Percentiles rank a stretch among this genome's conserved stretches.
phyloP scores from a whole-genome alignment of 805 yeast genomes.

The Saturnispora halmiae region DNA sequence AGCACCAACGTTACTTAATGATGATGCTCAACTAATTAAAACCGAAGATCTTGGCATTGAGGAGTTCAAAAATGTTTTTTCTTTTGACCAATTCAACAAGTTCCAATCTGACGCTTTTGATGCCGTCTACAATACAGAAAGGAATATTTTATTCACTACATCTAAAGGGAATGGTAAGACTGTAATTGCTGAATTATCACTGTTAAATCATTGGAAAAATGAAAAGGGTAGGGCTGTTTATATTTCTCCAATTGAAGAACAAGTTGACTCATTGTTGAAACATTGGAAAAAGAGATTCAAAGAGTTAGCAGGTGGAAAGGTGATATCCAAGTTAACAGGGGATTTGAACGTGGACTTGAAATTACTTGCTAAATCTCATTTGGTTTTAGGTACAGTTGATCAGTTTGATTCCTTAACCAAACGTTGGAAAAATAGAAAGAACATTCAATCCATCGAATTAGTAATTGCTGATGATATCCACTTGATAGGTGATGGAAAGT shows the following conservation, averaged over 20 bases:
- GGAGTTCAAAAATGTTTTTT: constrained; percentile 40
- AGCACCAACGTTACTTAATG: constrained; percentile 50
- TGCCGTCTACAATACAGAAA: constrained; percentile 43
- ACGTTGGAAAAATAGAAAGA: constrained; percentile 74
- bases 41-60: constrained; percentile 38
- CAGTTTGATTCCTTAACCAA: constrained; percentile 69
- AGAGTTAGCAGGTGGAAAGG: constrained; percentile 47
- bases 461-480: constrained; percentile 72
- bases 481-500: constrained; percentile 43
- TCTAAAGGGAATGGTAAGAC: constrained; percentile 75
- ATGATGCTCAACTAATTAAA: constrained; percentile 38
- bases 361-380: constrained; percentile 49
- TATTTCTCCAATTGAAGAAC: constrained; percentile 53
- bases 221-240: constrained; percentile 65
- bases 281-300: constrained; percentile 48
- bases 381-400: constrained; percentile 68
- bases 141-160: constrained; percentile 55
- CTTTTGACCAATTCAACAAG: constrained; percentile 51
- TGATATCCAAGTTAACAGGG: constrained; percentile 47
- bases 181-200: constrained; percentile 59
- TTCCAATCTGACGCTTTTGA: constrained; percentile 68
- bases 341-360: constrained; percentile 47
- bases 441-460: constrained; percentile 57
- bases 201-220: constrained; percentile 63
- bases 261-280: constrained; percentile 37